Percentiles rank a stretch among this genome's conserved stretches.
phyloP scores from a whole-genome alignment of 1,284 basidiomycete genomes.

The Tausonia pullulans region DNA sequence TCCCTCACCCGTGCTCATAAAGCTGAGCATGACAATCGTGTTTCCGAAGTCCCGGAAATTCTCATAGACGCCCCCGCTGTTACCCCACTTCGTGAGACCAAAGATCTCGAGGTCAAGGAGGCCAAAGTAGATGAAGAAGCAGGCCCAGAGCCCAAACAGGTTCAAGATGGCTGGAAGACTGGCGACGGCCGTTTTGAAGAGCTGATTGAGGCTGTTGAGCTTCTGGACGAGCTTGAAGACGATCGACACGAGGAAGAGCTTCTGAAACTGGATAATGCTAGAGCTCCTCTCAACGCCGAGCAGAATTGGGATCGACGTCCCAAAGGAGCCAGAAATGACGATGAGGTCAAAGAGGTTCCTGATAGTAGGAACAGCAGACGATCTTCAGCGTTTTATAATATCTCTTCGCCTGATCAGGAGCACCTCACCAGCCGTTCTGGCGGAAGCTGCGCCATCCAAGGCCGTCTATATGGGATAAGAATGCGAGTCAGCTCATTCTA shows the following conservation, averaged over 20 bases:
- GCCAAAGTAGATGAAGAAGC: conserved; percentile 83
- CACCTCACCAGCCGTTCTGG: conserved; percentile 63
- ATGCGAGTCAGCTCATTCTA: neutral
- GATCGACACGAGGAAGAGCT: conserved; percentile 86
- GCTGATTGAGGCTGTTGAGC: conserved; percentile 77
- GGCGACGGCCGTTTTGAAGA: conserved; percentile 90
- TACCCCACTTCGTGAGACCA: conserved; percentile 78
- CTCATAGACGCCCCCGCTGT: conserved; percentile 54
- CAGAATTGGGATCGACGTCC: conserved; percentile 67
- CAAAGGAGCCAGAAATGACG: conserved; percentile 69
- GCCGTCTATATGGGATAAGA: conserved; percentile 60
- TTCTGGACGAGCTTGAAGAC: conserved; percentile 90
- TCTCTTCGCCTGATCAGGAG: too few species aligned
- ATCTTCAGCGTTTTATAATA: too few species aligned
- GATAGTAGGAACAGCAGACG: neutral
- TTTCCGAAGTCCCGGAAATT: conserved; percentile 77
- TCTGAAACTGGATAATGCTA: conserved; percentile 58
- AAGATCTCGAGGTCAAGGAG: conserved; percentile 83
- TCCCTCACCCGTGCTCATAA: conserved; percentile 57
- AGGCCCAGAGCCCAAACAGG: conserved; percentile 78
- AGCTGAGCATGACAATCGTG: conserved; percentile 51
- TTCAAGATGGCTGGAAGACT: conserved; percentile 80
- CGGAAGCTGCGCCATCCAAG: conserved; percentile 75
- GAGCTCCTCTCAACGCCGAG: conserved; percentile 43
- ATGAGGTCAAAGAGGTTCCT: conserved; percentile 76